Evolutionary conservation across 2,329 filamentous ascomycete species (phyloP).

Genomic region (Diatrype stigma): DNA sequence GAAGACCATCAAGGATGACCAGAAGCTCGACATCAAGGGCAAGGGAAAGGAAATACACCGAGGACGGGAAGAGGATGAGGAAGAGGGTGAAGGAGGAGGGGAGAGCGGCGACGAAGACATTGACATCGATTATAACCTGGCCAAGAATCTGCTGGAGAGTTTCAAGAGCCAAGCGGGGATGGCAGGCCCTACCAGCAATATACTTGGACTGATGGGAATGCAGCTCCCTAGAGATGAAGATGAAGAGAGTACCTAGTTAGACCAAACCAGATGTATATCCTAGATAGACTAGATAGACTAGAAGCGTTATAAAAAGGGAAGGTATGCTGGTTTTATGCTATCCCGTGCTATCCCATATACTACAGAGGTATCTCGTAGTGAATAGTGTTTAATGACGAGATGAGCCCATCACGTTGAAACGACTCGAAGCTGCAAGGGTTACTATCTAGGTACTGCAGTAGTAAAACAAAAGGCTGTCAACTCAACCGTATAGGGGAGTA

Average conservation of each 20-base stretch:
- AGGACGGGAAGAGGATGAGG: slow-evolving; percentile 33
- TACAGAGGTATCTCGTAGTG: too few relatives aligned
- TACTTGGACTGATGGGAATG: slow-evolving; percentile 83
- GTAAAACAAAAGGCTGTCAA: too few relatives aligned
- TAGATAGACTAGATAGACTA: too few relatives aligned
- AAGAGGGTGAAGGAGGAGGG: slow-evolving; percentile 47
- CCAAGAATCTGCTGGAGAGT: slow-evolving; percentile 85
- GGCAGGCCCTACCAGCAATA: slow-evolving; percentile 80
- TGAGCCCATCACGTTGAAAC: too few relatives aligned
- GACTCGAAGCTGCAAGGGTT: too few relatives aligned
- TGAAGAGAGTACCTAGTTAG: slow-evolving; percentile 31
- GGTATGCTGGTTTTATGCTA: too few relatives aligned
- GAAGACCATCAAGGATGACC: slow-evolving; percentile 26
- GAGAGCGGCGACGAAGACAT: slow-evolving; percentile 57
- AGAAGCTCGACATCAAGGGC: slow-evolving; percentile 8
- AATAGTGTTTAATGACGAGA: too few relatives aligned
- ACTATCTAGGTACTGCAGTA: too few relatives aligned
- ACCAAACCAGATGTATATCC: background rate
- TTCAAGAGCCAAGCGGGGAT: slow-evolving; percentile 87
- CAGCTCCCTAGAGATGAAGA: slow-evolving; percentile 75
- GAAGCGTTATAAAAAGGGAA: too few relatives aligned
- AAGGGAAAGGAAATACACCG: slow-evolving; percentile 12
- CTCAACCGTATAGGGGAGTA: too few relatives aligned
- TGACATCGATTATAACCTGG: slow-evolving; percentile 80
- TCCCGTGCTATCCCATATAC: too few relatives aligned